Evolutionary conservation across 371 early-diverging fungal genomes (phyloP).

Genomic region (Rhizopus microsporus): DNA sequence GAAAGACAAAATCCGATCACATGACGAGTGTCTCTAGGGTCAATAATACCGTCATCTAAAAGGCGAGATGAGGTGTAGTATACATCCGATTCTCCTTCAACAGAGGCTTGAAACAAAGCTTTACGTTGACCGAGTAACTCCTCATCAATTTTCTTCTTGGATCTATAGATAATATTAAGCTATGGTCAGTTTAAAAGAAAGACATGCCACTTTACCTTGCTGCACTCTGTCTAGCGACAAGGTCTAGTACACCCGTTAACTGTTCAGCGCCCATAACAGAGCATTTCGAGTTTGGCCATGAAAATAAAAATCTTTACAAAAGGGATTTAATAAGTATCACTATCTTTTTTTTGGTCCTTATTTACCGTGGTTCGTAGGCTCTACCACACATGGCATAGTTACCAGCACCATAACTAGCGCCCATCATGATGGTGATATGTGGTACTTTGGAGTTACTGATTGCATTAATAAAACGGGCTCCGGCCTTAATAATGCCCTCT

Average conservation of each 20-base stretch:
- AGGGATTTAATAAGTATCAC: neutral
- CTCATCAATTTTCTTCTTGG: conserved; percentile 60
- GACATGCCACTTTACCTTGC: conserved; percentile 41
- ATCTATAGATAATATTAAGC: conserved; percentile 24
- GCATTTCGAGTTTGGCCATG: conserved; percentile 78
- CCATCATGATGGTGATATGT: conserved; percentile 76
- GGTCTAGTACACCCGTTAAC: conserved; percentile 71
- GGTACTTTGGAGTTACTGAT: conserved; percentile 75
- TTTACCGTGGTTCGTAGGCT: conserved; percentile 68
- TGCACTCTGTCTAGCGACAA: conserved; percentile 72
- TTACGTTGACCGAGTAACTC: conserved; percentile 58
- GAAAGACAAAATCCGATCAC: conserved; percentile 65
- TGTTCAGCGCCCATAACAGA: conserved; percentile 82
- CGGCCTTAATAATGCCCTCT: conserved; percentile 80
- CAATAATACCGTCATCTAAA: conserved; percentile 72
- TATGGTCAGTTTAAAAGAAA: neutral
- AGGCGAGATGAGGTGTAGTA: conserved; percentile 73
- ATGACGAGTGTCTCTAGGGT: conserved; percentile 67
- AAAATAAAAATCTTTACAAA: conserved; percentile 62
- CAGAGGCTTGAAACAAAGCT: conserved; percentile 62
- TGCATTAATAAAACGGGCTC: conserved; percentile 76
- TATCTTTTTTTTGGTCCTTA: neutral
- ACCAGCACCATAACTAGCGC: conserved; percentile 80
- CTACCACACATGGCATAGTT: conserved; percentile 83
- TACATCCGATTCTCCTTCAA: conserved; percentile 70